These are phyloP conservation scores for Apiotrichum mycotoxinovorans DNA, from an alignment of 1,284 basidiomycete species.

Conservation along the genomic window DNA sequence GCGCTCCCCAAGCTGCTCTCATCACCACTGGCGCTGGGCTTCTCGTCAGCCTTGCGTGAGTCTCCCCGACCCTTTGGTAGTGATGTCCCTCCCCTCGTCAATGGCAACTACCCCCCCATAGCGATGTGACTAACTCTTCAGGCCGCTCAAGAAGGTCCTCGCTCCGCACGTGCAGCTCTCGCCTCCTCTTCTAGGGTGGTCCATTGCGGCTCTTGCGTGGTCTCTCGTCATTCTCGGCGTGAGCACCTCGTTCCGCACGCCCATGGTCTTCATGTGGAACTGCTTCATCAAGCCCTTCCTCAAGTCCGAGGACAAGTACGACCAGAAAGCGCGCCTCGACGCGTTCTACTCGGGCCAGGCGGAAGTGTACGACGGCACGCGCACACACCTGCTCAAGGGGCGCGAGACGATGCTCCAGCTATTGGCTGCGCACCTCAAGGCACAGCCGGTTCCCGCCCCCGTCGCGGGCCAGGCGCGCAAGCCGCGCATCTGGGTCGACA, in stretches of 20 bases:
- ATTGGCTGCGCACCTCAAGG: constrained; percentile 63
- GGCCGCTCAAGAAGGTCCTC: constrained; percentile 31
- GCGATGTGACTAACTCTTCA: constrained; percentile 3
- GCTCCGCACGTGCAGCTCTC: constrained; percentile 20
- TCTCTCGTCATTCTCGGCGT: constrained; percentile 23
- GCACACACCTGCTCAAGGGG: constrained; percentile 62
- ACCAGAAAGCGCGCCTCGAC: constrained; percentile 49
- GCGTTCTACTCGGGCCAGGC: constrained; percentile 67
- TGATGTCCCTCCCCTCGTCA: too few species aligned
- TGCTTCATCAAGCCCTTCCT: constrained; percentile 53
- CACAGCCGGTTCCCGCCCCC: constrained; percentile 40
- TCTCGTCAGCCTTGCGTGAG: constrained; percentile 9
- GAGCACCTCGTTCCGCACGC: constrained; percentile 23
- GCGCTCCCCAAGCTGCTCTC: constrained; percentile 3
- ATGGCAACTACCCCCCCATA: background rate
- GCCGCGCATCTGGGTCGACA: constrained; percentile 67
- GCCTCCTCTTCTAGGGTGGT: constrained; percentile 24
- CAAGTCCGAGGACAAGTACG: constrained; percentile 26
- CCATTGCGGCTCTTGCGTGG: constrained; percentile 24
- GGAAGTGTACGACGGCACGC: constrained; percentile 65
- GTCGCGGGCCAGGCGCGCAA: constrained; percentile 20
- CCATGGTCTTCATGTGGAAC: constrained; percentile 48
- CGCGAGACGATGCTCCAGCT: constrained; percentile 67
- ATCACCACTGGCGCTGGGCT: constrained; percentile 10
- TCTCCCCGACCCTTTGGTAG: too few species aligned